Evolutionary conservation across 2,329 filamentous ascomycete genomes (phyloP).

Genomic region (Cordyceps javanica): DNA sequence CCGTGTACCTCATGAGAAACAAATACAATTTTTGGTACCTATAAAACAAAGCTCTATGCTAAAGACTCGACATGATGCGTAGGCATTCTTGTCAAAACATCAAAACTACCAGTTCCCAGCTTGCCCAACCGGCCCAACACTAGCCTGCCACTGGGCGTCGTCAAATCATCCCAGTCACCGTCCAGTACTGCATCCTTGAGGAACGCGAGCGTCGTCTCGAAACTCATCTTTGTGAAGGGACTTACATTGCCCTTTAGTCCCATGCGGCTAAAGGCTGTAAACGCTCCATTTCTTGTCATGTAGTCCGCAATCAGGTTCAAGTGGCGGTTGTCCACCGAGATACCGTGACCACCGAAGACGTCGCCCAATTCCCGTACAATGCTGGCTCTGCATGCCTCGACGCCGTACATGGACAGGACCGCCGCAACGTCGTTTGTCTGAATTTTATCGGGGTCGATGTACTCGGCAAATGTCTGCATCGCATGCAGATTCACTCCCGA

Average conservation of each 20-base stretch:
- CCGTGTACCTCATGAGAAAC: neutral
- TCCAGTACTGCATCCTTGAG: constrained; percentile 87
- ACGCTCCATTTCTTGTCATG: constrained; percentile 92
- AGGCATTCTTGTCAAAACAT: constrained; percentile 65
- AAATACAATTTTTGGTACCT: neutral
- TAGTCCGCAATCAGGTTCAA: constrained; percentile 93
- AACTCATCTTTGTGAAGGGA: constrained; percentile 98
- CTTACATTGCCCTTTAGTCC: constrained; percentile 79
- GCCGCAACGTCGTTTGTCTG: constrained; percentile 90
- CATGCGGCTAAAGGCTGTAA: constrained; percentile 87
- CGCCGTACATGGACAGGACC: constrained; percentile 79
- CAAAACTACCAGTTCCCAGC: constrained; percentile 86
- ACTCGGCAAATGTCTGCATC: constrained; percentile 82
- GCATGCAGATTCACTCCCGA: constrained; percentile 82
- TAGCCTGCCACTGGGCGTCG: constrained; percentile 78
- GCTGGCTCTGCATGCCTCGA: constrained; percentile 81
- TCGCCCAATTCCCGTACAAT: constrained; percentile 81
- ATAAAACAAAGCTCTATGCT: constrained; percentile 14
- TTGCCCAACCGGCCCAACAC: constrained; percentile 78
- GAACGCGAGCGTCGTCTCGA: constrained; percentile 94
- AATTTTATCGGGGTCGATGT: constrained; percentile 79
- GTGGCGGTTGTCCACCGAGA: constrained; percentile 85
- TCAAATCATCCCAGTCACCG: constrained; percentile 82
- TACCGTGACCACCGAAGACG: constrained; percentile 88
- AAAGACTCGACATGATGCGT: constrained; percentile 39